phyloP scores from a whole-genome alignment of 2,329 filamentous ascomycete genomes.

The Aspergillus piperis region DNA sequence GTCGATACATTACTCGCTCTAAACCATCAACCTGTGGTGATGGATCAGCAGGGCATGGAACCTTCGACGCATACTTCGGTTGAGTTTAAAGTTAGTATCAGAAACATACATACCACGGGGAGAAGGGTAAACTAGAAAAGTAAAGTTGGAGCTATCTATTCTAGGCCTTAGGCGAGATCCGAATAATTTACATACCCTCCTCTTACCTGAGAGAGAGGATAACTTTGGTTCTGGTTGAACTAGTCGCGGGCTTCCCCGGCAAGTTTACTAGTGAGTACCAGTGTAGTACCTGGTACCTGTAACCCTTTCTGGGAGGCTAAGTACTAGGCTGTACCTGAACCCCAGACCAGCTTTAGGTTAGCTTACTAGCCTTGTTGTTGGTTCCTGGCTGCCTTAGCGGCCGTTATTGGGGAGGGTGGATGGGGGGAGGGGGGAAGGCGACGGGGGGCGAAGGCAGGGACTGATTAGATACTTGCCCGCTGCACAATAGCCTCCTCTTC shows the following conservation, averaged over 20 bases:
- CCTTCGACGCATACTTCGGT: neutral
- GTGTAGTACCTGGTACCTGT: neutral
- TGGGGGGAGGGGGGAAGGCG: too few relatives aligned
- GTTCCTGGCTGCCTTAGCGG: neutral
- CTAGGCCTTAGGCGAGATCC: neutral
- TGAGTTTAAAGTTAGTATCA: neutral
- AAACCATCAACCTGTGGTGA: neutral
- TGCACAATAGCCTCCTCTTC: too few relatives aligned
- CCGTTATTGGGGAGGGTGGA: neutral
- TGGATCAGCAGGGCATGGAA: neutral
- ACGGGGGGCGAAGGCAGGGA: too few relatives aligned
- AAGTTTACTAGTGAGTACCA: neutral
- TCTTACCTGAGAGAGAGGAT: too few relatives aligned
- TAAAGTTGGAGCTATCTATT: neutral
- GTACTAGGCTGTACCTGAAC: neutral
- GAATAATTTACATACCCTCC: neutral
- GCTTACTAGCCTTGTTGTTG: neutral
- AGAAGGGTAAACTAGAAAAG: neutral
- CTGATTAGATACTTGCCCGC: too few relatives aligned
- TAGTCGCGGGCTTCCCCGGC: neutral
- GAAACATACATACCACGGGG: neutral
- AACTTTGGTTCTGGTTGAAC: constrained; percentile 9
- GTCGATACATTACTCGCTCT: neutral
- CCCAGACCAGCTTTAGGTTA: neutral
- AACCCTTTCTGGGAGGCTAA: neutral